Conservation (phyloP, 805 yeast species). For the Debaryomyces hansenii region DNA sequence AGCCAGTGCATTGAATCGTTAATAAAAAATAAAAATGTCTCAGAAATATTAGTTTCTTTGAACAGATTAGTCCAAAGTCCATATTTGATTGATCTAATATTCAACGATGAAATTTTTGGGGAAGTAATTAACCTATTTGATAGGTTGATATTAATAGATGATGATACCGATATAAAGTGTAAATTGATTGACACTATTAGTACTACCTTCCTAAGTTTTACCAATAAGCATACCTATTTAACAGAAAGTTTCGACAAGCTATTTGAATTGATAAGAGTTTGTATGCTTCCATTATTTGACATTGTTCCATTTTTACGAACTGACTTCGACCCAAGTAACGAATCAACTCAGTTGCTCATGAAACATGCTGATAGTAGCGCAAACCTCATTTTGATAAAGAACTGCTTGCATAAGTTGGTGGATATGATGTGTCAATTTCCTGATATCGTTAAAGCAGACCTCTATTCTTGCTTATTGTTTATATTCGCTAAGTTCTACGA, state of each 20-base stretch:
- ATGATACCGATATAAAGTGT: conserved; percentile 60
- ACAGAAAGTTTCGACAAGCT: conserved; percentile 61
- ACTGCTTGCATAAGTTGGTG: conserved; percentile 52
- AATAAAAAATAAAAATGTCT: conserved; percentile 47
- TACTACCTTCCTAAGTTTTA: conserved; percentile 28
- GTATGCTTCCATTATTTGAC: conserved; percentile 60
- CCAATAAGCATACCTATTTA: conserved; percentile 41
- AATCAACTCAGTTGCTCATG: conserved; percentile 23
- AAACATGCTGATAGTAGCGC: conserved; percentile 30
- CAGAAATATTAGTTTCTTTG: conserved; percentile 49
- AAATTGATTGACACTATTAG: conserved; percentile 42
- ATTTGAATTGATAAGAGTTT: conserved; percentile 76
- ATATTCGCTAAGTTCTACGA: conserved; percentile 59
- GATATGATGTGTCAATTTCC: conserved; percentile 68
- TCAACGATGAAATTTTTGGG: conserved; percentile 65
- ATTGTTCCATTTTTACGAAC: conserved; percentile 60
- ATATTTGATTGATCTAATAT: conserved; percentile 57
- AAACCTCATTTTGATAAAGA: conserved; percentile 47
- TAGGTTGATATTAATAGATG: conserved; percentile 62
- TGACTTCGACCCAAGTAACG: conserved; percentile 34
- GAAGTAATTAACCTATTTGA: conserved; percentile 79
- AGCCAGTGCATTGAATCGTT: conserved; percentile 82
- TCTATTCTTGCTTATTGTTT: conserved; percentile 68
- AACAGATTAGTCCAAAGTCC: conserved; percentile 55
- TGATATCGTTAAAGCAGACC: conserved; percentile 63